phyloP scores from a whole-genome alignment of 2,329 filamentous ascomycete species.

The Xylaria arbuscula region DNA sequence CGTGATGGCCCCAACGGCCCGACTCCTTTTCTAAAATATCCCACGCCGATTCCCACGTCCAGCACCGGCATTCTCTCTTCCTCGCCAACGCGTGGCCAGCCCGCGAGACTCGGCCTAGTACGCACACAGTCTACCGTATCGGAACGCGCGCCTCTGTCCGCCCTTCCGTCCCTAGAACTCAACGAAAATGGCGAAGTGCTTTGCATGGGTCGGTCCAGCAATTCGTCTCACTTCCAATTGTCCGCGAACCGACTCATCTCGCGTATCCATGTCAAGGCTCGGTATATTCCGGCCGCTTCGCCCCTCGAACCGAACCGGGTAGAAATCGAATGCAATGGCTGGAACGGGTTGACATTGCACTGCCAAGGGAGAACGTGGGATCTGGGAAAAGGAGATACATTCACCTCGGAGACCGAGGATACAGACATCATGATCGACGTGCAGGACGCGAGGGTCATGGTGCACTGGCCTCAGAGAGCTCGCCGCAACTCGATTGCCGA shows the following conservation, averaged over 20 bases:
- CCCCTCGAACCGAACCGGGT: slow-evolving; percentile 79
- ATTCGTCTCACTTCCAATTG: slow-evolving; percentile 94
- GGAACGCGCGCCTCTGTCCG: slow-evolving; percentile 84
- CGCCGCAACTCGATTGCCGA: slow-evolving; percentile 60
- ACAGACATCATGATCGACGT: slow-evolving; percentile 96
- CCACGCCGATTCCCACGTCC: slow-evolving; percentile 92
- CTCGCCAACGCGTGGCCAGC: slow-evolving; percentile 73
- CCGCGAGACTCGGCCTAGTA: slow-evolving; percentile 61
- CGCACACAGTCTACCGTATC: slow-evolving; percentile 73
- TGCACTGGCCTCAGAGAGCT: slow-evolving; percentile 82
- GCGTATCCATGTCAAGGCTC: slow-evolving; percentile 89
- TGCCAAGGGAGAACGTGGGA: slow-evolving; percentile 90
- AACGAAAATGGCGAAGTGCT: slow-evolving; percentile 83
- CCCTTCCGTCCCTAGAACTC: slow-evolving; percentile 84
- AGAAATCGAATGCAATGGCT: slow-evolving; percentile 90
- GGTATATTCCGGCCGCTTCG: slow-evolving; percentile 77
- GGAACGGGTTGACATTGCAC: slow-evolving; percentile 95
- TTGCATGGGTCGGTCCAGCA: slow-evolving; percentile 92
- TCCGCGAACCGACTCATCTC: slow-evolving; percentile 93
- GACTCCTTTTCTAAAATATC: slow-evolving; percentile 76
- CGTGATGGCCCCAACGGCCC: slow-evolving; percentile 52
- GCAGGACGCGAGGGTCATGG: slow-evolving; percentile 87
- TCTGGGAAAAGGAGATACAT: slow-evolving; percentile 86
- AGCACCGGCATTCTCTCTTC: slow-evolving; percentile 91
- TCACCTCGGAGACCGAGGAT: slow-evolving; percentile 87